Base-by-base conservation (phyloP, 179 eudicot genomes). In the Gypsophila paniculata region DNA sequence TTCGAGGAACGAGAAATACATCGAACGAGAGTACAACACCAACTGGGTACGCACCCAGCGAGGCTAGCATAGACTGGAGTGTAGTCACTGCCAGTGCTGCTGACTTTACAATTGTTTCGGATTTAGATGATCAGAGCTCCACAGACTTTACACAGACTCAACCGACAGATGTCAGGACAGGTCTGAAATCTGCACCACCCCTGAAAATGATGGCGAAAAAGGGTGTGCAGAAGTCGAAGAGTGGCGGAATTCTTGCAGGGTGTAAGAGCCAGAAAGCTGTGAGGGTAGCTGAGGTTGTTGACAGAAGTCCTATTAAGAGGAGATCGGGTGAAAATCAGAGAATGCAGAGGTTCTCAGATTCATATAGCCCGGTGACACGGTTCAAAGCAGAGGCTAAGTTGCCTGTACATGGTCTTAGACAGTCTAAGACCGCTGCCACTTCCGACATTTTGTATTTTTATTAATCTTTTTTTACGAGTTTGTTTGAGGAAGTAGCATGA, bases 11-110 rank as follows among this genome's bases (percentile, higher is more conserved):
- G 12, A 46, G 29, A 13, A 42, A 44, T 3, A 2, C 38, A n/a
- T 65, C 68, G 0, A 65, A 58, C 34, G 72, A 69, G 36, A 63
- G 77, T 49, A 69, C 70, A 38, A 76, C 78, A 46, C 87, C 86
- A 0, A 71, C 78, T 0, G 80, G 86, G 54, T 91, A 88, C 22
- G 89, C 97, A 11, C 98, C 98, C 5, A 93, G 98, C 14, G 97
- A 93, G 77, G 97, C 87, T 2, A 93, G 98, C 81, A 81, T 93
- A 32, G 97, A 89, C 13, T 93, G 98, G 98, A 93, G 97, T 4
- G 88, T 91, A 18, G 87, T 89, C 29, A 91, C 98, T 2, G 98
- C 94, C 25, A 93, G 96, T 17, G 91, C 86, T 0, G 93, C 88
- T 26, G 96, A 91, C 69, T 87, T 86, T 66, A 79, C 96, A 26